Evolutionary conservation across 441 rosid species (phyloP).

Genomic region (Sinapis alba): DNA sequence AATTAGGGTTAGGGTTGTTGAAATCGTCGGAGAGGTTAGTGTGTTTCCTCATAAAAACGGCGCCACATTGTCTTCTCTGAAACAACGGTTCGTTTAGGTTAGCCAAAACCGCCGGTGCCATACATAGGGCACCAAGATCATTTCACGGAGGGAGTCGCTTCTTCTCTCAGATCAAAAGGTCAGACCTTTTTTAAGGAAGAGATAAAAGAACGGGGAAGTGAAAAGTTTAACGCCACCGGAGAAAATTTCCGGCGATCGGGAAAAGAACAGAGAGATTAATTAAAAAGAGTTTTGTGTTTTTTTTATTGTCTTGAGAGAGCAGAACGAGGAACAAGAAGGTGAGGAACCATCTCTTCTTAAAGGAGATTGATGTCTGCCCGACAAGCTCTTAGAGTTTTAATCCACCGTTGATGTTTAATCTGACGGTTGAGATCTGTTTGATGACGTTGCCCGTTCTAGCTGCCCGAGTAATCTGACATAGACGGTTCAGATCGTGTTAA

Average conservation of each 20-base stretch:
- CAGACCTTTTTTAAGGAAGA: not conserved
- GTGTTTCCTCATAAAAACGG: constrained; percentile 23
- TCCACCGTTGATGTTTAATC: constrained; percentile 13
- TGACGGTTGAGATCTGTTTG: constrained; percentile 14
- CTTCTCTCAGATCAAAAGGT: not conserved
- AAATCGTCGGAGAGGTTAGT: constrained; percentile 47
- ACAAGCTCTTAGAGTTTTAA: not conserved
- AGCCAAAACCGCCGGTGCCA: constrained; percentile 79
- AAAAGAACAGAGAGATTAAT: not conserved
- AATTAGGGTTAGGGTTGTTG: constrained; percentile 47
- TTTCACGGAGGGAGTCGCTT: not conserved
- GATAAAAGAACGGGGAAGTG: not conserved
- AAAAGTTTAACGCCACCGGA: not conserved
- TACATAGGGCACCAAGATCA: constrained; percentile 25
- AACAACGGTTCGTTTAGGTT: constrained; percentile 64
- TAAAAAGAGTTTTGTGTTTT: not conserved
- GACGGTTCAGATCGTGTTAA: not conserved
- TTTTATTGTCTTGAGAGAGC: not conserved
- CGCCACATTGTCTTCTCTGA: constrained; percentile 32
- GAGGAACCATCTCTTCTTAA: constrained; percentile 31
- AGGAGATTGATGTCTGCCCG: constrained; percentile 28
- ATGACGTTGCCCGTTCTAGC: constrained; percentile 18
- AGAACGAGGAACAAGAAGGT: constrained; percentile 9
- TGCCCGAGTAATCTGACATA: not conserved
- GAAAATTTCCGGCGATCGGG: constrained; percentile 24